Evolutionary conservation across 352 stramenopile species (phyloP).

Genomic region (Pythium brassicae): DNA sequence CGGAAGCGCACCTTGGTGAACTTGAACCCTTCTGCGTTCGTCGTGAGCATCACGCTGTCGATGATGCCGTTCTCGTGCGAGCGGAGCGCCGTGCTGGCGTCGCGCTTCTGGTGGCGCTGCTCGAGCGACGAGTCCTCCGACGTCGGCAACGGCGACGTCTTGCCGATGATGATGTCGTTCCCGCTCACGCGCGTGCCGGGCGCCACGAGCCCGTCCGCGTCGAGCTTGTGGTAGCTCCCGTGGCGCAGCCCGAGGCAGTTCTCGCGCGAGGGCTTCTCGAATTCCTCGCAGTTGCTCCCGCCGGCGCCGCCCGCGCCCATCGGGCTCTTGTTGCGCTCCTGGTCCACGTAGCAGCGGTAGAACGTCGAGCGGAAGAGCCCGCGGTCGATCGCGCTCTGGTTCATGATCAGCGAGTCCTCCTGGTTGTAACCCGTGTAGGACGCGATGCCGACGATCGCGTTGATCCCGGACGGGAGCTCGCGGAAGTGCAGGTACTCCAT

Average conservation of each 20-base stretch:
- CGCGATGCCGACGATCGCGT: constrained; percentile 91
- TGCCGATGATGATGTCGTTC: constrained; percentile 99
- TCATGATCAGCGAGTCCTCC: constrained; percentile 99
- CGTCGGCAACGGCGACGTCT: constrained; percentile 92
- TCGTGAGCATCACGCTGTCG: constrained; percentile 99
- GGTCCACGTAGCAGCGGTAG: constrained; percentile 98
- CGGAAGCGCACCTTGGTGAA: constrained; percentile 98
- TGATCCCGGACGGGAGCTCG: constrained; percentile 98
- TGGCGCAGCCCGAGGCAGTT: constrained; percentile 93
- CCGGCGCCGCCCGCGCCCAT: constrained; percentile 58
- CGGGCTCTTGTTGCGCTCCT: constrained; percentile 86
- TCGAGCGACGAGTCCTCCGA: constrained; percentile 79
- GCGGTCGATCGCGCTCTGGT: constrained; percentile 98
- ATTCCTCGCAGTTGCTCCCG: constrained; percentile 84
- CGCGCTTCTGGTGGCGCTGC: constrained; percentile 94
- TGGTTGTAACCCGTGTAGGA: constrained; percentile 96
- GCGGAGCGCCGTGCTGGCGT: constrained; percentile 96
- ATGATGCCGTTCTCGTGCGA: constrained; percentile 99
- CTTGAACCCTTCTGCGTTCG: constrained; percentile 96
- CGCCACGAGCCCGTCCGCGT: constrained; percentile 96
- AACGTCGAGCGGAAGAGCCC: constrained; percentile 99
- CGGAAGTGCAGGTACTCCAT: constrained; percentile 99
- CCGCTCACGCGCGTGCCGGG: constrained; percentile 96
- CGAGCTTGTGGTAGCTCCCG: constrained; percentile 98
- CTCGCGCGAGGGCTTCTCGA: constrained; percentile 96